These are phyloP conservation scores for Tephrocybe sp. DNA, from an alignment of 768 basidiomycete species.

Conservation along the genomic window DNA sequence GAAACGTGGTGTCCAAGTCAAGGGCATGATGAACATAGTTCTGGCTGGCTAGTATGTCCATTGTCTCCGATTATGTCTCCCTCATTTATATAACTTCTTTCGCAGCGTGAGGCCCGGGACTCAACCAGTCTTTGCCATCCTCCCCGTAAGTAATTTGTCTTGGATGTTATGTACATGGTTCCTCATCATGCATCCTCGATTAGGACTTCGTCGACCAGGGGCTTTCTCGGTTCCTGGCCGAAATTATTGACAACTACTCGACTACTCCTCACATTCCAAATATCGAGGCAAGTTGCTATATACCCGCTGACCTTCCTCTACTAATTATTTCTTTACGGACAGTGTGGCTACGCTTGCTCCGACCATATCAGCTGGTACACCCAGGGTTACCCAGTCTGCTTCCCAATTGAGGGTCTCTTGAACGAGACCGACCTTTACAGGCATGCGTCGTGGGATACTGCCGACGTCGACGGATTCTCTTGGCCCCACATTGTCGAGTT, in stretches of 20 bases:
- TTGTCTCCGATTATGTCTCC: background rate
- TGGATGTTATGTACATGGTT: background rate
- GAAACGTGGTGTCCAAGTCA: conserved; percentile 36
- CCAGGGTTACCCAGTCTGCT: background rate
- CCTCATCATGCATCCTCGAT: background rate
- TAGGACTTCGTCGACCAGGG: conserved; percentile 31
- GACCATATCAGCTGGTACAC: background rate
- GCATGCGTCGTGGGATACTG: background rate
- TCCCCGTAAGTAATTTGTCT: conserved; percentile 21
- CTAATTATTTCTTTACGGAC: background rate
- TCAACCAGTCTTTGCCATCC: conserved; percentile 35
- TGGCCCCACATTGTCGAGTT: background rate
- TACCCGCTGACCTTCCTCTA: background rate
- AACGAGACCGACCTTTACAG: background rate
- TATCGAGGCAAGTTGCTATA: conserved; percentile 34
- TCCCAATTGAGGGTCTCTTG: background rate
- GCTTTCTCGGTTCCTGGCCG: conserved; percentile 42
- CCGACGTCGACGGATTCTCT: background rate
- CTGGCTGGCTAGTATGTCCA: conserved; percentile 36
- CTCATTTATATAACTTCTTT: conserved; percentile 13
- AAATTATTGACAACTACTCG: conserved; percentile 42
- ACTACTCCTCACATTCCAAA: conserved; percentile 39
- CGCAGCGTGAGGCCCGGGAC: conserved; percentile 43
- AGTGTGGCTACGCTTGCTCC: background rate
- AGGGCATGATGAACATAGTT: conserved; percentile 45